Conservation (phyloP, 495 filamentous ascomycete genomes). For the Daldinia grandis region DNA sequence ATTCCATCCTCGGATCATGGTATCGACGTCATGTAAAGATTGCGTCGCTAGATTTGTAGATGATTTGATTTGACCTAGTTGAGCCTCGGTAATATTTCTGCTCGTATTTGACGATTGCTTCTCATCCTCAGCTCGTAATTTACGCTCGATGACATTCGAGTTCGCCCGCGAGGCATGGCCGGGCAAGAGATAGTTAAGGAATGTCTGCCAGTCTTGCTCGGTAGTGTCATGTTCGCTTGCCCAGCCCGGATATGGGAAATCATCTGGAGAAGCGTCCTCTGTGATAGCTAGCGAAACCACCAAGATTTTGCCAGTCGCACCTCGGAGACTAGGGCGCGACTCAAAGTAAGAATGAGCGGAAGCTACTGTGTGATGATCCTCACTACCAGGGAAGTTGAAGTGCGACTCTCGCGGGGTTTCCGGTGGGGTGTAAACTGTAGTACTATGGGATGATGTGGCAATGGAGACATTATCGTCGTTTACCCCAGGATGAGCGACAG, state of each 20-base stretch:
- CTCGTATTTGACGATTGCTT: slow-evolving; percentile 30
- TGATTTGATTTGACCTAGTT: slow-evolving; percentile 46
- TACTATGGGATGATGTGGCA: slow-evolving; percentile 48
- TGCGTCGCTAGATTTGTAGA: slow-evolving; percentile 7
- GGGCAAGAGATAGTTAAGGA: slow-evolving; percentile 55
- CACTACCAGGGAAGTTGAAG: slow-evolving; percentile 40
- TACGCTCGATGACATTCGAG: slow-evolving; percentile 49
- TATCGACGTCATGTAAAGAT: slow-evolving; percentile 39
- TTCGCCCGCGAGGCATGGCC: slow-evolving; percentile 45
- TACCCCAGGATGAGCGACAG: slow-evolving; percentile 7
- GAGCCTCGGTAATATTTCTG: slow-evolving; percentile 46
- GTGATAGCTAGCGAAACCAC: slow-evolving; percentile 39
- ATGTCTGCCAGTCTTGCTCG: slow-evolving; percentile 60
- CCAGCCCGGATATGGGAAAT: slow-evolving; percentile 48
- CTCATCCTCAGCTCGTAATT: slow-evolving; percentile 45
- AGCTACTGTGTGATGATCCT: slow-evolving; percentile 39
- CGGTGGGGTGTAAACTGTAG: slow-evolving; percentile 58
- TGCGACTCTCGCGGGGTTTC: slow-evolving; percentile 51
- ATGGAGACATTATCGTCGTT: slow-evolving; percentile 41
- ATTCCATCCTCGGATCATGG: slow-evolving; percentile 60
- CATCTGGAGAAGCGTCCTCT: slow-evolving; percentile 35
- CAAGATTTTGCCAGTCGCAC: slow-evolving; percentile 21
- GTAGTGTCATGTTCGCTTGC: slow-evolving; percentile 49
- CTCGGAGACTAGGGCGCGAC: slow-evolving; percentile 43
- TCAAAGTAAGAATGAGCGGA: slow-evolving; percentile 54